Conservation (phyloP, 2,329 filamentous ascomycete genomes). For the Chaetomium sp. region DNA sequence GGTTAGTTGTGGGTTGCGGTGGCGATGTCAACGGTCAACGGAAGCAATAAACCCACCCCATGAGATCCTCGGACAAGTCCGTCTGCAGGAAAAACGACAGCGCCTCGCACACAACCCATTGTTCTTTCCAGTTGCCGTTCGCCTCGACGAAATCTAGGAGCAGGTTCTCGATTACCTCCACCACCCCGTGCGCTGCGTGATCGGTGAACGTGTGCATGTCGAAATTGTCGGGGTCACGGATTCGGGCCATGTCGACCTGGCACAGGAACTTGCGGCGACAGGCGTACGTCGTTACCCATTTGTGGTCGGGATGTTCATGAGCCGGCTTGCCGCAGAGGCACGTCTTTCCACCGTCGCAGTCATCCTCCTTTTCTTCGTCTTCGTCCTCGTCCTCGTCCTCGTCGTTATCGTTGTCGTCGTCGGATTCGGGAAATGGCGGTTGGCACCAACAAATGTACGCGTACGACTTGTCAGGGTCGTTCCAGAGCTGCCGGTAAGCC, state of each 20-base stretch:
- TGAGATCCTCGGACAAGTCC: neutral
- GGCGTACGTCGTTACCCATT: conserved; percentile 38
- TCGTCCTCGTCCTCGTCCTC: neutral
- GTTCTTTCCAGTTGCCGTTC: conserved; percentile 38
- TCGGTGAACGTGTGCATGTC: conserved; percentile 47
- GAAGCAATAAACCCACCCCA: neutral
- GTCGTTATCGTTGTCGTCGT: neutral
- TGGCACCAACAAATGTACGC: conserved; percentile 18
- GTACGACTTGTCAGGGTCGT: conserved; percentile 11
- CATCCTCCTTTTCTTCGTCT: neutral
- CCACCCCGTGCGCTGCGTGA: conserved; percentile 41
- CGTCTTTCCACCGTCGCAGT: conserved; percentile 33
- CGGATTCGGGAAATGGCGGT: conserved; percentile 4
- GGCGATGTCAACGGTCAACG: neutral
- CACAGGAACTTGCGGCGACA: conserved; percentile 35
- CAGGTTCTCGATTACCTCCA: conserved; percentile 48
- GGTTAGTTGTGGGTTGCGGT: neutral
- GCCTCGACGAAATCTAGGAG: conserved; percentile 42
- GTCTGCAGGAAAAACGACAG: conserved; percentile 38
- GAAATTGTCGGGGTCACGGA: conserved; percentile 8
- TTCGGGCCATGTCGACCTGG: conserved; percentile 36
- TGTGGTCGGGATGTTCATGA: conserved; percentile 38
- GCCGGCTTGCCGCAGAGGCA: conserved; percentile 40
- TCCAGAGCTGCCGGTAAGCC: conserved; percentile 5
- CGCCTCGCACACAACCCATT: conserved; percentile 45